Conservation (phyloP, 345 rosid species). For the Limnanthes douglasii region DNA sequence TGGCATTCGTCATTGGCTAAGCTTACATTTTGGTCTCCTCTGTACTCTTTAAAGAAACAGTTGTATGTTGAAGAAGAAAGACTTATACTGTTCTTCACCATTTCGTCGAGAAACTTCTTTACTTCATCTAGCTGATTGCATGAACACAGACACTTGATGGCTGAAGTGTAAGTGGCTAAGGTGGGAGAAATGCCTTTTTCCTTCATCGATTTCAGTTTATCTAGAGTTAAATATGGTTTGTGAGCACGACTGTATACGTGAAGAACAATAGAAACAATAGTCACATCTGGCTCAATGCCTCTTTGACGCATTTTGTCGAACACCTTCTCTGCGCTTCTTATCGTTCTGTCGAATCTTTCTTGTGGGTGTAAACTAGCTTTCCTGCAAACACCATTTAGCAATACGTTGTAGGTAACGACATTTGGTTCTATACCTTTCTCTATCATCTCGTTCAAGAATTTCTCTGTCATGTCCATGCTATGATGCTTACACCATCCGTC, state of each 20-base stretch:
- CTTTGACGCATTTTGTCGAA: slow-evolving; percentile 66
- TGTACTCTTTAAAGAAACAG: slow-evolving; percentile 88
- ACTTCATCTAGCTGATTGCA: slow-evolving; percentile 63
- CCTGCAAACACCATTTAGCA: slow-evolving; percentile 72
- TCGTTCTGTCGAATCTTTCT: slow-evolving; percentile 43
- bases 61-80: slow-evolving; percentile 55
- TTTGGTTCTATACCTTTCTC: slow-evolving; percentile 54
- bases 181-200: slow-evolving; percentile 48
- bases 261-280: slow-evolving; percentile 60
- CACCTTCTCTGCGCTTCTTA: slow-evolving; percentile 52
- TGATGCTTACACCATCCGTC: slow-evolving; percentile 70
- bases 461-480: slow-evolving; percentile 62
- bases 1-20: slow-evolving; percentile 74
- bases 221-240: slow-evolving; percentile 53
- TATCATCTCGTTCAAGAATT: slow-evolving; percentile 51
- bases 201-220: slow-evolving; percentile 59
- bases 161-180: slow-evolving; percentile 56
- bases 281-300: slow-evolving; percentile 73
- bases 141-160: slow-evolving; percentile 67
- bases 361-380: slow-evolving; percentile 64
- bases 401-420: slow-evolving; percentile 54
- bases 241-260: slow-evolving; percentile 78
- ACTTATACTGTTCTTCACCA: slow-evolving; percentile 41
- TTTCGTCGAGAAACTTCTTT: slow-evolving; percentile 44
- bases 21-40: slow-evolving; percentile 81